phyloP scores from a whole-genome alignment of 805 yeast genomes.

The Schwanniomyces yamadae region DNA sequence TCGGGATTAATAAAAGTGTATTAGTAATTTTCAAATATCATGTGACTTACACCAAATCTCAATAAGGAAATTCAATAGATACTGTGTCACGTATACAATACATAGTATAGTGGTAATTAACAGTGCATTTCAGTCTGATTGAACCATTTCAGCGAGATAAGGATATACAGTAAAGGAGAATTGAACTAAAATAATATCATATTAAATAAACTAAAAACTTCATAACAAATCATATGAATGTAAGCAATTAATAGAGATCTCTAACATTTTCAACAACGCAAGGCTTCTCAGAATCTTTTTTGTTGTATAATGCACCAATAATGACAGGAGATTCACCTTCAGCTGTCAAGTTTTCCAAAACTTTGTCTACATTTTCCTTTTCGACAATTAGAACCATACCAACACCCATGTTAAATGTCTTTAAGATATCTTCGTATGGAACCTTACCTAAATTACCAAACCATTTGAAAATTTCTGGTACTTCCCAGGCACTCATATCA shows the following conservation, averaged over 20 bases:
- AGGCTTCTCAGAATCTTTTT: slow-evolving; percentile 49
- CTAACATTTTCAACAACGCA: slow-evolving; percentile 56
- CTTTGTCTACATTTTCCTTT: slow-evolving; percentile 59
- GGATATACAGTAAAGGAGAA: too few species aligned
- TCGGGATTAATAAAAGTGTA: slow-evolving; percentile 1
- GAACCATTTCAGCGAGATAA: too few species aligned
- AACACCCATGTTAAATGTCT: slow-evolving; percentile 93
- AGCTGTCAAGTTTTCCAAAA: slow-evolving; percentile 49
- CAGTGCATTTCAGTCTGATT: too few species aligned
- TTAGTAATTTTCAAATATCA: slow-evolving; percentile 1
- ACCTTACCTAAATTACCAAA: slow-evolving; percentile 89
- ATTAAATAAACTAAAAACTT: slow-evolving; percentile 2
- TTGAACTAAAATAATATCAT: slow-evolving; percentile 1
- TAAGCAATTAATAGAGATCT: slow-evolving; percentile 11
- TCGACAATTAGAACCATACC: slow-evolving; percentile 93
- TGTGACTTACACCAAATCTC: neutral
- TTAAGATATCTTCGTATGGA: slow-evolving; percentile 77
- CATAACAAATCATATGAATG: slow-evolving; percentile 3
- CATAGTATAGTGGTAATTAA: too few species aligned
- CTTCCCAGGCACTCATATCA: slow-evolving; percentile 77
- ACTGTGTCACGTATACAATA: too few species aligned
- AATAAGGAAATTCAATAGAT: slow-evolving; percentile 3
- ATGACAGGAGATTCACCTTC: slow-evolving; percentile 74
- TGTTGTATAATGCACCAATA: slow-evolving; percentile 38
- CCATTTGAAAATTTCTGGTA: slow-evolving; percentile 92